phyloP scores from a whole-genome alignment of 208 protist genomes.

The Trypanosoma lewisi region DNA sequence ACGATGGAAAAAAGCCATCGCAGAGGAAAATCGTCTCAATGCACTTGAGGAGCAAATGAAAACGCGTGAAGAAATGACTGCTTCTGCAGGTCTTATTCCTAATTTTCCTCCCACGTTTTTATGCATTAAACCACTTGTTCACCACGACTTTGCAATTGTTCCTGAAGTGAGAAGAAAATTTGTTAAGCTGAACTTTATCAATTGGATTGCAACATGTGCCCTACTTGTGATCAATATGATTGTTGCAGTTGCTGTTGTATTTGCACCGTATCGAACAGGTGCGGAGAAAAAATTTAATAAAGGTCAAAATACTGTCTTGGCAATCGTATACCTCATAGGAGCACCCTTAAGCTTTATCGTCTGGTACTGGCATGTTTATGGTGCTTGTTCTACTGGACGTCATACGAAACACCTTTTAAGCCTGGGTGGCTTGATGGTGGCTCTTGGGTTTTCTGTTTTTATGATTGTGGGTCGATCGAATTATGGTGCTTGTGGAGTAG shows the following conservation, averaged over 20 bases:
- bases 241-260: conserved; percentile 44
- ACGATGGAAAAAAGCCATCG: conserved; percentile 65
- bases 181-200: conserved; percentile 57
- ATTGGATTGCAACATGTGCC: conserved; percentile 66
- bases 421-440: conserved; percentile 55
- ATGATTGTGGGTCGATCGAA: conserved; percentile 41
- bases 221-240: conserved; percentile 50
- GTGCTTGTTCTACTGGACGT: conserved; percentile 42
- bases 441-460: conserved; percentile 51
- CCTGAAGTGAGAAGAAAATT: conserved; percentile 36
- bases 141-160: conserved; percentile 53
- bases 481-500: conserved; percentile 54
- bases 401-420: conserved; percentile 49
- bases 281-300: conserved; percentile 35
- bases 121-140: conserved; percentile 67
- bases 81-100: conserved; percentile 21
- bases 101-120: conserved; percentile 79
- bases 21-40: conserved; percentile 63
- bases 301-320: conserved; percentile 37
- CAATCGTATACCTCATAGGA: conserved; percentile 54
- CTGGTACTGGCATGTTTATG: conserved; percentile 72
- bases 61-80: conserved; percentile 25
- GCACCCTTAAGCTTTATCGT: conserved; percentile 64
- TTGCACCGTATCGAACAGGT: conserved; percentile 23
- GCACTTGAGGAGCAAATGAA: conserved; percentile 34